Evolutionary conservation across 805 yeast species (phyloP).

Genomic region (Middelhovenomyces tepae): DNA sequence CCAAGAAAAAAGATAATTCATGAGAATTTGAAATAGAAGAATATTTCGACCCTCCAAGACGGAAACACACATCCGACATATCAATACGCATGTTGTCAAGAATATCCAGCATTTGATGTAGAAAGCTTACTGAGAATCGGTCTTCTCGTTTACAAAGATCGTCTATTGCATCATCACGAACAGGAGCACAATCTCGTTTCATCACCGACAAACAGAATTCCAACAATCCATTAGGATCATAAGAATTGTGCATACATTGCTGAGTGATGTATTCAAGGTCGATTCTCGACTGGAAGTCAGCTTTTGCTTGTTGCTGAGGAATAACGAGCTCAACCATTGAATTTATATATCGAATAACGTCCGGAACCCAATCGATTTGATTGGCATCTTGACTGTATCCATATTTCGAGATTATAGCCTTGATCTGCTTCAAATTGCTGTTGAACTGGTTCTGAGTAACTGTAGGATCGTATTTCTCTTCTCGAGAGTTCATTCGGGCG

Average conservation of each 20-base stretch:
- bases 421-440: conserved; percentile 2
- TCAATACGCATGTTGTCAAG: conserved; percentile 5
- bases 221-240: not conserved
- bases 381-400: conserved; percentile 4
- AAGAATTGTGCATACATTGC: conserved; percentile 10
- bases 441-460: conserved; percentile 10
- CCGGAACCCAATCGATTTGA: conserved; percentile 14
- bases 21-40: not conserved
- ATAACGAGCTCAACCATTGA: conserved; percentile 8
- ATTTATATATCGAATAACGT: conserved; percentile 8
- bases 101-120: conserved; percentile 1
- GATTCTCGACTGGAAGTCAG: conserved; percentile 8
- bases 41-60: not conserved
- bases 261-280: conserved; percentile 13
- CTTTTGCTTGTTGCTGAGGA: conserved; percentile 3
- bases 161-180: too few relatives aligned
- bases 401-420: conserved; percentile 1
- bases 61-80: conserved; percentile 1
- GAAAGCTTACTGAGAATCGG: too few relatives aligned
- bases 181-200: too few relatives aligned
- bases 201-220: not conserved
- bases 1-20: conserved; percentile 5
- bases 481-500: conserved; percentile 9
- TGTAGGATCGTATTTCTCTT: conserved; percentile 9
- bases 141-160: too few relatives aligned